Evolutionary conservation across 1,139 yeast species (phyloP).

Genomic region (Geotrichum citri-aurantii): DNA sequence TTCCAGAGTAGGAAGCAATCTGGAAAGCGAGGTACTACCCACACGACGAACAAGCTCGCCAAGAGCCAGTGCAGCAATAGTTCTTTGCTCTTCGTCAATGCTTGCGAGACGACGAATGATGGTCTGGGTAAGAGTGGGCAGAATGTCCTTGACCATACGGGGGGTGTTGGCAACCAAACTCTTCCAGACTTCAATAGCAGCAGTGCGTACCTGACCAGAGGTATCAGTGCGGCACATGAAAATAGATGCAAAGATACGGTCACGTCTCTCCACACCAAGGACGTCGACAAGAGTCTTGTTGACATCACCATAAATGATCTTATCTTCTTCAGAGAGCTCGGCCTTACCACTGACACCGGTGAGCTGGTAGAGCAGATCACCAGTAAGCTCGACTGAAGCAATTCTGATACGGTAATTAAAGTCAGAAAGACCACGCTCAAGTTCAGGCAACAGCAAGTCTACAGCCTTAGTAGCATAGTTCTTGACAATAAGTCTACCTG

Average conservation of each 20-base stretch:
- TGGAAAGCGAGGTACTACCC: slow-evolving; percentile 81
- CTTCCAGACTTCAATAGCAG: slow-evolving; percentile 97
- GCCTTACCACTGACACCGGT: slow-evolving; percentile 57
- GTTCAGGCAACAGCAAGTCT: slow-evolving; percentile 86
- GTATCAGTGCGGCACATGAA: slow-evolving; percentile 93
- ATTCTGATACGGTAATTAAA: slow-evolving; percentile 80
- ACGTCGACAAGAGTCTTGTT: slow-evolving; percentile 65
- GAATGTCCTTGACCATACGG: slow-evolving; percentile 85
- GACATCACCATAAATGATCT: slow-evolving; percentile 54
- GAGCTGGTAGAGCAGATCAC: slow-evolving; percentile 89
- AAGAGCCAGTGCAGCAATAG: slow-evolving; percentile 87
- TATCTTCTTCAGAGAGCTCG: slow-evolving; percentile 44
- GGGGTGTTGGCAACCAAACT: slow-evolving; percentile 95
- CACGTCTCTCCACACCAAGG: slow-evolving; percentile 84
- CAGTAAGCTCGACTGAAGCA: slow-evolving; percentile 94
- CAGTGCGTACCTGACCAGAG: slow-evolving; percentile 78
- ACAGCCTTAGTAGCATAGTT: slow-evolving; percentile 92
- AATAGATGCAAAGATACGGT: slow-evolving; percentile 72
- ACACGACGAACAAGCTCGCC: slow-evolving; percentile 96
- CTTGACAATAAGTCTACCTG: slow-evolving; percentile 87
- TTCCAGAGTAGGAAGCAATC: slow-evolving; percentile 79
- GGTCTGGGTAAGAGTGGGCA: slow-evolving; percentile 75
- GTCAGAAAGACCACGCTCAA: slow-evolving; percentile 85
- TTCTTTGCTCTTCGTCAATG: slow-evolving; percentile 68
- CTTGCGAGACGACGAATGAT: slow-evolving; percentile 82